Conservation (phyloP, 2,329 filamentous ascomycete species). For the Sclerotiophoma versabilis region DNA sequence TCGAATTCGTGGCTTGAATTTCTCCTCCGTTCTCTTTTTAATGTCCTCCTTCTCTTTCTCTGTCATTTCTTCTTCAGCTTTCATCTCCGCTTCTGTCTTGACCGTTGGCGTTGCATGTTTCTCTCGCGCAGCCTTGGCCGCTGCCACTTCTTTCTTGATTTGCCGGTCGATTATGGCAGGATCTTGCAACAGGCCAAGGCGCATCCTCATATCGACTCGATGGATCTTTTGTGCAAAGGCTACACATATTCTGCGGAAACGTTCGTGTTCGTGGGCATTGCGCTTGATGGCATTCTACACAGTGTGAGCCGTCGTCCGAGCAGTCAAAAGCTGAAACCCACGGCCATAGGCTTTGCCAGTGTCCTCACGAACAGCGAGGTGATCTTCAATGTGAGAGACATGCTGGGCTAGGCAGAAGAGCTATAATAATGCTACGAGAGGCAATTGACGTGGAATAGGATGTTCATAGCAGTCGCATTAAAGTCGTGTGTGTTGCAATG, state of each 20-base stretch:
- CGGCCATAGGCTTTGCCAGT: conserved; percentile 72
- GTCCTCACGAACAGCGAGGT: conserved; percentile 70
- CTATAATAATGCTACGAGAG: background rate
- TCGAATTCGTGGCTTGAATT: conserved; percentile 62
- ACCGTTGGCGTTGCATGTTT: conserved; percentile 63
- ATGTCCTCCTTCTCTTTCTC: conserved; percentile 58
- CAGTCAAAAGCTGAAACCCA: conserved; percentile 46
- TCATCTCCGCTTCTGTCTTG: conserved; percentile 67
- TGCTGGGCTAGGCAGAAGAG: conserved; percentile 39
- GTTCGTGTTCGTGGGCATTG: conserved; percentile 72
- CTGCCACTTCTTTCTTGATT: conserved; percentile 61
- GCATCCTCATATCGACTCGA: conserved; percentile 71
- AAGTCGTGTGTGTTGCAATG: background rate
- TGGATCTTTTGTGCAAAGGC: conserved; percentile 69
- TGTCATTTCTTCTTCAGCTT: conserved; percentile 61
- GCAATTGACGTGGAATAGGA: conserved; percentile 14
- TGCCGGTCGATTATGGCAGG: conserved; percentile 62
- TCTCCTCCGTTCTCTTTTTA: conserved; percentile 50
- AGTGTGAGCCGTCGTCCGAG: conserved; percentile 1
- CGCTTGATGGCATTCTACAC: conserved; percentile 70
- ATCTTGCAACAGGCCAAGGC: conserved; percentile 70
- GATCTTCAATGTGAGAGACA: conserved; percentile 72
- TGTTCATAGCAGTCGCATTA: conserved; percentile 15
- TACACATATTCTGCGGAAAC: conserved; percentile 68
- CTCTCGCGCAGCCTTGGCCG: conserved; percentile 62